These are phyloP conservation scores for Didymosphaeria variabile DNA, from an alignment of 2,329 filamentous ascomycete species.

Conservation along the genomic window DNA sequence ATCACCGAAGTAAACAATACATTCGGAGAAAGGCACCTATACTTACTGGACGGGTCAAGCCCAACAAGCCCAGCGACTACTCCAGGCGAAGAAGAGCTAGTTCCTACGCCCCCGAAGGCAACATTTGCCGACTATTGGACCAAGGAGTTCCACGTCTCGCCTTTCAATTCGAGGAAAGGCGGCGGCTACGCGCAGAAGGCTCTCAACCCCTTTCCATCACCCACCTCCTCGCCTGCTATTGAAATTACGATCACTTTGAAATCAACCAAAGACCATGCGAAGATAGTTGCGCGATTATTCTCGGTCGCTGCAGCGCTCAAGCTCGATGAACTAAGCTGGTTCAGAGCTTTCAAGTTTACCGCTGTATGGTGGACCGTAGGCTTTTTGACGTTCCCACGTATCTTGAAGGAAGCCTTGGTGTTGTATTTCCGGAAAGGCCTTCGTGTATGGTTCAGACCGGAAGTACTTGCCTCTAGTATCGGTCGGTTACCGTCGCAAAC, in stretches of 20 bases:
- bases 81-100: conserved; percentile 19
- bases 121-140: conserved; percentile 64
- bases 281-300: conserved; percentile 69
- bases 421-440: conserved; percentile 67
- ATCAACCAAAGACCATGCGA: conserved; percentile 68
- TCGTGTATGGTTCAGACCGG: conserved; percentile 72
- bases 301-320: conserved; percentile 63
- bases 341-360: conserved; percentile 60
- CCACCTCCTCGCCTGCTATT: conserved; percentile 50
- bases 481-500: conserved; percentile 61
- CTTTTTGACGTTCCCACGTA: conserved; percentile 71
- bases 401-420: conserved; percentile 66
- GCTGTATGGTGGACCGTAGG: conserved; percentile 73
- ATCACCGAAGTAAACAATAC: conserved; percentile 81
- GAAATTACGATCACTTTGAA: conserved; percentile 69
- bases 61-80: conserved; percentile 39
- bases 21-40: conserved; percentile 75
- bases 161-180: conserved; percentile 70
- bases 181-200: conserved; percentile 57
- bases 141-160: conserved; percentile 81
- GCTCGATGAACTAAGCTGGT: conserved; percentile 55
- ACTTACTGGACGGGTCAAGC: conserved; percentile 61
- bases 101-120: conserved; percentile 20
- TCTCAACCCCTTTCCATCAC: conserved; percentile 53
- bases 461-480: conserved; percentile 66